Conservation (phyloP, 1,284 basidiomycete species). For the Agroathelia rolfsii region DNA sequence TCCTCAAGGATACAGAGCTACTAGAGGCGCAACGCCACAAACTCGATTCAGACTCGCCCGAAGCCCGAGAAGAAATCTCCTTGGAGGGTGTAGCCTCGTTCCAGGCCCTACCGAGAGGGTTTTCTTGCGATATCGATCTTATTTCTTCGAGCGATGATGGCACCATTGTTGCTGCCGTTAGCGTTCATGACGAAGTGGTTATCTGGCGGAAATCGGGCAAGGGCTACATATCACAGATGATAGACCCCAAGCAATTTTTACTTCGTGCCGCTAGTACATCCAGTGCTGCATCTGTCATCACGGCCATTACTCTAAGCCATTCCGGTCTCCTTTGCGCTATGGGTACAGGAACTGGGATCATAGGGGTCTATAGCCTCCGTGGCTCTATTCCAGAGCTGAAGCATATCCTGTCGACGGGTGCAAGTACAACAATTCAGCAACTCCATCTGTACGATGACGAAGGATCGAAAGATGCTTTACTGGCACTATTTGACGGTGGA, state of each 20-base stretch:
- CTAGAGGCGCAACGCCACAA: conserved; percentile 76
- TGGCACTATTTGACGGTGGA: no score
- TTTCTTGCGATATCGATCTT: conserved; percentile 73
- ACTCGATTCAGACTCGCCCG: conserved; percentile 27
- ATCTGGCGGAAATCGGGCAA: no score
- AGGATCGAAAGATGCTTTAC: no score
- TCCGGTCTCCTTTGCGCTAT: conserved; percentile 49
- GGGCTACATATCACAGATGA: no score
- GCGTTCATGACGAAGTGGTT: conserved; percentile 67
- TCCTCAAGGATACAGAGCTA: conserved; percentile 86
- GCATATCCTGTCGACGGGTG: no score
- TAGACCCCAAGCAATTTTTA: conserved; percentile 43
- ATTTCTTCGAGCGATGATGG: conserved; percentile 65
- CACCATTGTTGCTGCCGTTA: conserved; percentile 55
- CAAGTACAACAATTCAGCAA: no score
- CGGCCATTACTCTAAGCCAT: conserved; percentile 49
- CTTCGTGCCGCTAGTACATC: conserved; percentile 38
- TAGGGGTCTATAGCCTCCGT: conserved; percentile 55
- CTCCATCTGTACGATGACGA: no score
- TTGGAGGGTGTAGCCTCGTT: conserved; percentile 46
- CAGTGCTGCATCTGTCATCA: conserved; percentile 36
- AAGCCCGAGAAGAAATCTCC: conserved; percentile 23
- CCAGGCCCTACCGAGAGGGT: conserved; percentile 64
- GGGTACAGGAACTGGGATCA: conserved; percentile 51
- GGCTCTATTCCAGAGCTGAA: no score